Conservation (phyloP, 225 moss, liverwort and hornwort species). For the Sphagnum contortum region DNA sequence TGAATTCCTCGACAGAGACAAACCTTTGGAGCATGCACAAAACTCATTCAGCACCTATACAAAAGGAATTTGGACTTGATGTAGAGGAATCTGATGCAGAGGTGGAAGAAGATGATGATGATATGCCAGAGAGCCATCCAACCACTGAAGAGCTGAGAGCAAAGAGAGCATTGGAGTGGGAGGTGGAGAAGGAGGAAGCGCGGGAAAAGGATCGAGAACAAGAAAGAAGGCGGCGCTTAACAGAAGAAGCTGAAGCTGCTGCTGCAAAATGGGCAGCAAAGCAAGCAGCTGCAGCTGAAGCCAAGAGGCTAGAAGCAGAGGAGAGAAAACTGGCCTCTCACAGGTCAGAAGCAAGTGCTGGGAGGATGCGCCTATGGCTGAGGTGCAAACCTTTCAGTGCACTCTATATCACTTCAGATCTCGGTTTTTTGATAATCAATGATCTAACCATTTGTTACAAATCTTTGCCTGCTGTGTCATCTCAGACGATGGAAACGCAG, state of each 20-base stretch:
- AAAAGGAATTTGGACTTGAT: slow-evolving; percentile 33
- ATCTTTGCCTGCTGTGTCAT: neutral
- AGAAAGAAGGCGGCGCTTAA: slow-evolving; percentile 53
- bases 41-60: slow-evolving; percentile 34
- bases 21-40: slow-evolving; percentile 32
- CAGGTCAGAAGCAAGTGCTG: slow-evolving; percentile 64
- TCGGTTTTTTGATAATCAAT: too few relatives aligned
- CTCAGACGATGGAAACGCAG: slow-evolving; percentile 76
- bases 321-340: slow-evolving; percentile 35
- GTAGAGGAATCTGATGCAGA: slow-evolving; percentile 26
- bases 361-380: slow-evolving; percentile 72
- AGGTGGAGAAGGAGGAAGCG: slow-evolving; percentile 35
- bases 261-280: slow-evolving; percentile 70
- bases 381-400: slow-evolving; percentile 15
- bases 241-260: slow-evolving; percentile 63
- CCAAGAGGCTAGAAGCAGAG: slow-evolving; percentile 47
- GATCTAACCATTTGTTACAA: too few relatives aligned
- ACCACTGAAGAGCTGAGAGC: slow-evolving; percentile 51
- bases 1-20: slow-evolving; percentile 17
- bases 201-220: slow-evolving; percentile 51
- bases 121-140: slow-evolving; percentile 54
- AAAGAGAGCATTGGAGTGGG: slow-evolving; percentile 29
- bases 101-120: slow-evolving; percentile 55
- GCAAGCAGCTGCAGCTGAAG: slow-evolving; percentile 66
- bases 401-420: too few relatives aligned